Evolutionary conservation across 306 rosid genomes (phyloP), one percentile per base, ranked within the genome.

Genomic region (Arachis hypogaea): DNA sequence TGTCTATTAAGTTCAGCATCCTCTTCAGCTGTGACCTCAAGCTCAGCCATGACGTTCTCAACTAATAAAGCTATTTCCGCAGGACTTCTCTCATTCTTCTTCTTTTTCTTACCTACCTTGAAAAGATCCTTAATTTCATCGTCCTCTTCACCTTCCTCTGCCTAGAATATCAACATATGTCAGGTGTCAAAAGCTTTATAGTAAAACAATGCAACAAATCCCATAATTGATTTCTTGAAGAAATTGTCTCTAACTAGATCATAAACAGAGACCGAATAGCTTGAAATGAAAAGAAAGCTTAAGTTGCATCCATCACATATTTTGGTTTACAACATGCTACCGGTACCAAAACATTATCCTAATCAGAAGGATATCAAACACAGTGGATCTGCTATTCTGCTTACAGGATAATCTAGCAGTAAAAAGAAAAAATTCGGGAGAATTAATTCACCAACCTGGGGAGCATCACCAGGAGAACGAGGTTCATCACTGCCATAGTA

Each of bases 11-110:
- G 88, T 1, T 91, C 98, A 9, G 92, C 97, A 79, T 93, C 98
- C 89, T 89, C 97, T 79, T 93, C 97, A 11, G 97, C 96, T 28
- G 97, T 93, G 79, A 91, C 92, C 85, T 93, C 98, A 8, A 93
- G 96, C 86, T 90, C 97, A 6, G 98, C 98, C 98, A 93, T 93
- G 81, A 93, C 91, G 61, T 87, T 93, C 85, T 93, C 98, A 56
- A 93, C 98, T 28, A 93, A 77, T 78, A 91, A 73, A 61, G 98
- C 96, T 71, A 93, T 89, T 77, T 93, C 96, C 1, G 96, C 98
- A 0, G 98, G 98, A 81, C 92, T 93, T 78, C 79, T 89, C 80
- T 93, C 98, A 0, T 80, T 87, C 86, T 91, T 93, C 86, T 91
- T 93, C 84, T 54, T 91, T 71, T 85, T 93, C 91, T 84, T 91